Conservation (phyloP, 1,284 basidiomycete species). For the Polyporus tsugae region DNA sequence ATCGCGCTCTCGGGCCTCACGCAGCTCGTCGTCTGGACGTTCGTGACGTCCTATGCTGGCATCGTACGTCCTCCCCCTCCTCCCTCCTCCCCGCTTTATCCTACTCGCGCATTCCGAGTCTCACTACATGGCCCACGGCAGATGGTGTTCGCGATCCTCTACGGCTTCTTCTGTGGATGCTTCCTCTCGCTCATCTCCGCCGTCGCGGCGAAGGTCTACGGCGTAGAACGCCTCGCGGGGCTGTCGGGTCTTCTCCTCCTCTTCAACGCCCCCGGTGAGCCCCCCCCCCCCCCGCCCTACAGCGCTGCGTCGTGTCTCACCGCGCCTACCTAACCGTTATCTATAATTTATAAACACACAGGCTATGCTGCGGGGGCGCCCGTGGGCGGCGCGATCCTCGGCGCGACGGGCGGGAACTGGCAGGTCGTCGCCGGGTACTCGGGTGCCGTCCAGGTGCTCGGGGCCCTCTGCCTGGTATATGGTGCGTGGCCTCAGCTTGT, state of each 20-base stretch:
- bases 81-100: too few species aligned
- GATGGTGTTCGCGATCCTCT: conserved; percentile 38
- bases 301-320: background rate
- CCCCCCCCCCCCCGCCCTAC: background rate
- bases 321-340: background rate
- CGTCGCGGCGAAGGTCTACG: conserved; percentile 37
- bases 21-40: conserved; percentile 34
- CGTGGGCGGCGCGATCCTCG: conserved; percentile 36
- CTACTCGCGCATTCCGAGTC: background rate
- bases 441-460: conserved; percentile 38
- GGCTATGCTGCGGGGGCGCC: conserved; percentile 39
- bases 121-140: background rate
- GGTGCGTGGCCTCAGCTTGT: conserved; percentile 29
- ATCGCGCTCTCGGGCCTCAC: conserved; percentile 31
- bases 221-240: conserved; percentile 36
- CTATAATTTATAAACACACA: background rate
- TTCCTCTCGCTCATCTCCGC: conserved; percentile 39
- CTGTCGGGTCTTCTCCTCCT: conserved; percentile 39
- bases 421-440: conserved; percentile 35
- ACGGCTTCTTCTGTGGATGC: conserved; percentile 40
- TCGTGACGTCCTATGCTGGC: conserved; percentile 32
- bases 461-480: conserved; percentile 35
- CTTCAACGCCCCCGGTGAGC: conserved; percentile 39
- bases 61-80: conserved; percentile 21
- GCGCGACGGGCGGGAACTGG: conserved; percentile 36